Evolutionary conservation across 2,329 filamentous ascomycete genomes (phyloP).

Genomic region (Tolypocladium inflatum): DNA sequence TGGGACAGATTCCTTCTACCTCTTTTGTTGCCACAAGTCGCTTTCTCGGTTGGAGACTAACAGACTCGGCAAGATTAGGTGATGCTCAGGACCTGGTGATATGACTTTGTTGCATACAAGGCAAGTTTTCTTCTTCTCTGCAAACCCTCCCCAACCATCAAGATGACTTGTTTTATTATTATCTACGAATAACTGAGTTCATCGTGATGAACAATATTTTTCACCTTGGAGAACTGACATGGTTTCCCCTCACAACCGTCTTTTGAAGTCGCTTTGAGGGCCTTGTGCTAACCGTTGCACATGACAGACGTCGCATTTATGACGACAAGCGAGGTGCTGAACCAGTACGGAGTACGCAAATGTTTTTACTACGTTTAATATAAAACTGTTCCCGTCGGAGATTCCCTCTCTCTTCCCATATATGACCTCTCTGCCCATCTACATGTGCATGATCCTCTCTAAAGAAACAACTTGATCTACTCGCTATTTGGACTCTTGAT

Average conservation of each 20-base stretch:
- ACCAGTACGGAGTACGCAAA: background rate
- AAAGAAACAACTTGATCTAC: background rate
- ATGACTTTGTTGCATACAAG: background rate
- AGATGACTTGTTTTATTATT: slow-evolving; percentile 39
- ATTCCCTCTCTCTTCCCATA: background rate
- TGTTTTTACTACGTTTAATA: background rate
- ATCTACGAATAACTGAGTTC: slow-evolving; percentile 40
- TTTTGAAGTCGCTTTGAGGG: background rate
- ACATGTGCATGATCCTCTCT: background rate
- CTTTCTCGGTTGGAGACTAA: slow-evolving; percentile 1
- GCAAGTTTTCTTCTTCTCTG: background rate
- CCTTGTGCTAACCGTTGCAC: background rate
- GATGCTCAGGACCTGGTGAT: background rate
- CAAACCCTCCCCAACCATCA: slow-evolving; percentile 20
- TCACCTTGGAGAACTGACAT: slow-evolving; percentile 57
- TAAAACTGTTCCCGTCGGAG: background rate
- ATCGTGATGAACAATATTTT: slow-evolving; percentile 42
- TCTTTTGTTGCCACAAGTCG: background rate
- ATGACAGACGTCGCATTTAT: background rate
- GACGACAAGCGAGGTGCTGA: background rate
- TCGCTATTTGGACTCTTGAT: background rate
- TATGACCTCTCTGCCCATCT: background rate
- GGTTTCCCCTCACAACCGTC: slow-evolving; percentile 5
- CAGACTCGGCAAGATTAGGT: background rate
- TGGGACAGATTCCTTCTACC: background rate